Base-by-base conservation (phyloP, 345 rosid genomes). In the Gossypium anomalum region DNA sequence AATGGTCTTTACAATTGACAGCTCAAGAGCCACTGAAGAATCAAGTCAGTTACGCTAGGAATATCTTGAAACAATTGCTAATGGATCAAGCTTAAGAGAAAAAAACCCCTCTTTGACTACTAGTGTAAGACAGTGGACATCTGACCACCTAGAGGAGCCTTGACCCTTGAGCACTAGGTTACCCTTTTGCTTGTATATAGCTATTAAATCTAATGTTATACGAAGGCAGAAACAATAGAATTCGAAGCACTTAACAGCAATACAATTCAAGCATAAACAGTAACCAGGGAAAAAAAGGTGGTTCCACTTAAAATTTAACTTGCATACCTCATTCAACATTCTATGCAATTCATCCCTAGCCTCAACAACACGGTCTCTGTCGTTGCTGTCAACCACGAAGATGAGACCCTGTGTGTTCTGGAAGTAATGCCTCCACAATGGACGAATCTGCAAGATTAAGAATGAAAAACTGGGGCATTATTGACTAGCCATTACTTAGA, bases 311-410 rank as follows among this genome's bases (percentile, higher is more conserved):
- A 53, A 53, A 55, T 20, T 27, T 53, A 67, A 78, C 23, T 71
- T 49, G 47, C 67, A 20, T 77, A 89, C 97, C 94, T 92, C 96
- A 64, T 90, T 92, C 82, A 92, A 78, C 96, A 92, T 92, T 81
- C 94, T 82, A 76, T 92, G 94, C 74, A 92, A 85, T 82, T 92
- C 96, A 83, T 92, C 96, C 86, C 96, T 90, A 3, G 96, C 97
- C 79, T 88, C 92, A 66, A 81, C 89, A 59, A 86, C 81, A 67
- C 92, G 92, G 76, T 86, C 92, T 66, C 89, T 86, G 82, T 92
- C 97, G 68, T 87, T 92, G 85, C 96, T 92, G 79, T 92, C 94
- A 56, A 92, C 96, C 65, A 92, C 97, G 52, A 87, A 92, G 45
- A 92, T 90, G 69, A 92, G 86, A 71, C 97, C 96, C 78, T 89